These are phyloP conservation scores for Peronosclerospora sorghi DNA, from an alignment of 352 stramenopile genomes.

Conservation along the genomic window DNA sequence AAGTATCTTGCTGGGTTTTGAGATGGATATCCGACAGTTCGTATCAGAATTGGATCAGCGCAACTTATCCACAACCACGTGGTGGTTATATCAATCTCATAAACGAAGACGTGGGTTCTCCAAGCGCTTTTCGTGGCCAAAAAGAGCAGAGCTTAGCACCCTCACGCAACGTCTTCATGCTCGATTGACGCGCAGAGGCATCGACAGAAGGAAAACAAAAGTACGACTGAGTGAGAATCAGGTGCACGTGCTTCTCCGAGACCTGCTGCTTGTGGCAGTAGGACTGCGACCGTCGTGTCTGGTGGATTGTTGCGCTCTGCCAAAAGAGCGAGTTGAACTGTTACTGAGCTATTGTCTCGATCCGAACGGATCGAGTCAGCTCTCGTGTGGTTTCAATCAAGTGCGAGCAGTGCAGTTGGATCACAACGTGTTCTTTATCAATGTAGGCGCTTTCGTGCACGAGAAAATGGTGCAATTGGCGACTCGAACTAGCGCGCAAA, in stretches of 20 bases:
- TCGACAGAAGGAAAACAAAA: slow-evolving; percentile 2
- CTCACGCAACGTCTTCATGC: slow-evolving; percentile 9
- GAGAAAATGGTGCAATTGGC: slow-evolving; percentile 22
- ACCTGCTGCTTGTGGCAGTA: slow-evolving; percentile 27
- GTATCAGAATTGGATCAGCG: slow-evolving; percentile 1
- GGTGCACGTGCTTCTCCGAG: slow-evolving; percentile 20
- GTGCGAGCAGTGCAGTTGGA: slow-evolving; percentile 24
- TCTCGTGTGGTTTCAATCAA: not conserved
- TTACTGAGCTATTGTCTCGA: slow-evolving; percentile 12
- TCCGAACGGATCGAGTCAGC: not conserved
- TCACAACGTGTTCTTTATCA: slow-evolving; percentile 36
- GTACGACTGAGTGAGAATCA: slow-evolving; percentile 10
- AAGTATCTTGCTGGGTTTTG: slow-evolving; percentile 15
- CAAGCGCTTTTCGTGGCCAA: slow-evolving; percentile 3
- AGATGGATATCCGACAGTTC: slow-evolving; percentile 14
- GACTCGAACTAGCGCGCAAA: slow-evolving; percentile 7
- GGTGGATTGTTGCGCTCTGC: slow-evolving; percentile 29
- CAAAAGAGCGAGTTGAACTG: slow-evolving; percentile 10
- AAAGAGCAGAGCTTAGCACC: slow-evolving; percentile 2
- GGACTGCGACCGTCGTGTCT: slow-evolving; percentile 32
- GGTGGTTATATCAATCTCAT: slow-evolving; percentile 9
- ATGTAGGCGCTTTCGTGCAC: slow-evolving; percentile 19
- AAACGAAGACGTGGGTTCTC: not conserved
- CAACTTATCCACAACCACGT: slow-evolving; percentile 7
- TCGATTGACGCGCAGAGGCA: slow-evolving; percentile 4